Evolutionary conservation across 2,329 filamentous ascomycete species (phyloP).

Genomic region (Beauveria bassiana): DNA sequence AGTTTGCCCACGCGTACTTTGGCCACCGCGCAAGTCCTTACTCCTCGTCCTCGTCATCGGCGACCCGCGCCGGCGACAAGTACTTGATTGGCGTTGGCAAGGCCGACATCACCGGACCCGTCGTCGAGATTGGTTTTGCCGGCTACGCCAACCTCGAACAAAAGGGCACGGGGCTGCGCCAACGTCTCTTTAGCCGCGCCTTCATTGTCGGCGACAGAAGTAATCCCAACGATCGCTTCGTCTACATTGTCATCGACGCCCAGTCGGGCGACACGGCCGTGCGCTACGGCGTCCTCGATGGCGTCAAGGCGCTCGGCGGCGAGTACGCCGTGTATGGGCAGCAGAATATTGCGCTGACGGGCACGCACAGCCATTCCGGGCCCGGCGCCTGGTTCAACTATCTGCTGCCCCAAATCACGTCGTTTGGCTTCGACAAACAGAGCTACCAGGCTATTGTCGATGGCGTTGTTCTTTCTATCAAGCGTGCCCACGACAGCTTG

Average conservation of each 20-base stretch:
- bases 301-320: constrained; percentile 57
- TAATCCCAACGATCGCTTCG: constrained; percentile 62
- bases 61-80: constrained; percentile 18
- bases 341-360: constrained; percentile 80
- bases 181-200: constrained; percentile 79
- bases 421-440: constrained; percentile 75
- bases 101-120: constrained; percentile 59
- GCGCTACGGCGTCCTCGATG: constrained; percentile 76
- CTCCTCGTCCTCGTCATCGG: background rate
- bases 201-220: constrained; percentile 73
- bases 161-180: constrained; percentile 73
- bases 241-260: constrained; percentile 83
- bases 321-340: constrained; percentile 69
- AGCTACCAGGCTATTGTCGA: constrained; percentile 86
- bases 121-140: constrained; percentile 86
- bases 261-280: constrained; percentile 85
- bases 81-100: constrained; percentile 51
- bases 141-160: constrained; percentile 86
- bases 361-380: constrained; percentile 87
- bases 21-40: background rate
- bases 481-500: constrained; percentile 57
- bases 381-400: constrained; percentile 95
- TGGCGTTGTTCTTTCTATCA: constrained; percentile 73
- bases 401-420: constrained; percentile 83
- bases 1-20: constrained; percentile 6